Evolutionary conservation across 495 filamentous ascomycete species (phyloP).

Genomic region (Chaetomium cochliodes): DNA sequence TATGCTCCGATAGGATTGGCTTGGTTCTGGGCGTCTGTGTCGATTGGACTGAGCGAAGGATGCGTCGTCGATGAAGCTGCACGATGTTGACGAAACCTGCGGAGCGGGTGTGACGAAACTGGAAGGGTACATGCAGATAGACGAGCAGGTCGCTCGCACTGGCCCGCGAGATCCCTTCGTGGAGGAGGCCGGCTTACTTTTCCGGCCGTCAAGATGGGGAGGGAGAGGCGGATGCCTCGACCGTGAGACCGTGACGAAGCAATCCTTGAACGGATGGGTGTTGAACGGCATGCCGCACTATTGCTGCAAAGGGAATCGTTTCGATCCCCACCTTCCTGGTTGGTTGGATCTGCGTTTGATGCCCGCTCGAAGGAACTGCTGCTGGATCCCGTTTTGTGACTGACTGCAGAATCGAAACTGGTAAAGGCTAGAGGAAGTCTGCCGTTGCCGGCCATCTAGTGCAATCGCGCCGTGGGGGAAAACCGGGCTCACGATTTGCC

Average conservation of each 20-base stretch:
- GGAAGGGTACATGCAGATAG: background rate
- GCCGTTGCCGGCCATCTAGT: background rate
- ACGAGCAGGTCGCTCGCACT: background rate
- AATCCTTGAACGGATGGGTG: background rate
- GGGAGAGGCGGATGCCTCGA: background rate
- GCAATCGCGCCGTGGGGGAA: background rate
- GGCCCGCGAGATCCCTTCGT: background rate
- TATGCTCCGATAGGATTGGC: conserved; percentile 2
- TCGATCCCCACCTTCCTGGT: conserved; percentile 18
- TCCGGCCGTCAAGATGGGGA: background rate
- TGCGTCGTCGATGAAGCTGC: conserved; percentile 1
- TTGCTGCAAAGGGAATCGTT: conserved; percentile 18
- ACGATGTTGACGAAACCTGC: conserved; percentile 10
- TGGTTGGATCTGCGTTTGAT: conserved; percentile 31
- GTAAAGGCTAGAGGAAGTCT: background rate
- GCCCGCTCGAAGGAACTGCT: conserved; percentile 8
- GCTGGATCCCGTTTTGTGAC: background rate
- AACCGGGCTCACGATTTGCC: background rate
- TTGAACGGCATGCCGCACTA: conserved; percentile 4
- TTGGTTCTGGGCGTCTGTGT: background rate
- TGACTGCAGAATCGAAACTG: background rate
- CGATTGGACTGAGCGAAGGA: background rate
- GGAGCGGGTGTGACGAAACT: background rate
- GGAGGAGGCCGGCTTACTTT: background rate
- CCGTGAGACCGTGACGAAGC: background rate